A percentile compares a stretch with the other conserved stretches of the same genome.
phyloP scores from a whole-genome alignment of 139 green algal species.

The Chlamydomonas sp. region DNA sequence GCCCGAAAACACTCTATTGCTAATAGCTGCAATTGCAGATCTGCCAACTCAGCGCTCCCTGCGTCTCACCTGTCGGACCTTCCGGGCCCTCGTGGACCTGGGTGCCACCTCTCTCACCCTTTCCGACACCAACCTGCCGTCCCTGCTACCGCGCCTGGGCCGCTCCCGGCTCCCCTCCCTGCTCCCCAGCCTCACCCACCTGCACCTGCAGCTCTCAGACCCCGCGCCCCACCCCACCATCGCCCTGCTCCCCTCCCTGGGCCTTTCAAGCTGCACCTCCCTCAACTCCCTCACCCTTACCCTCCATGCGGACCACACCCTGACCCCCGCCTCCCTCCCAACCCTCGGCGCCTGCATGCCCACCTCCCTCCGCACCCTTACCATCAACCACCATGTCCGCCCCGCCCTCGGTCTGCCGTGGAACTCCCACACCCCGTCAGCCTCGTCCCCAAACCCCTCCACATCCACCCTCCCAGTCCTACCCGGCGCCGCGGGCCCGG shows the following conservation, averaged over 20 bases:
- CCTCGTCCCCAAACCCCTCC: no score
- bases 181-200: not conserved
- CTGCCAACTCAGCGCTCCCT: not conserved
- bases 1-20: no score
- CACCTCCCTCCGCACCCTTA: not conserved
- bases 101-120: not conserved
- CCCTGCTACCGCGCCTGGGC: not conserved
- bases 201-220: not conserved
- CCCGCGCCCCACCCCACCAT: not conserved
- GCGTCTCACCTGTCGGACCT: not conserved
- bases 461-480: no score
- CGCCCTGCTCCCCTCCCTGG: not conserved
- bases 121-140: not conserved
- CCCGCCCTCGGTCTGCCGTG: not conserved
- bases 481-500: no score
- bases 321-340: not conserved
- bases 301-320: not conserved
- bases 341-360: not conserved
- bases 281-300: not conserved
- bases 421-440: not conserved
- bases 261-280: not conserved
- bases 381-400: not conserved
- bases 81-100: conserved; percentile 14
- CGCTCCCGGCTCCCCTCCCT: not conserved
- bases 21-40: no score